Conservation (phyloP, 257 asterid species). For the Hygrophila difformis region DNA sequence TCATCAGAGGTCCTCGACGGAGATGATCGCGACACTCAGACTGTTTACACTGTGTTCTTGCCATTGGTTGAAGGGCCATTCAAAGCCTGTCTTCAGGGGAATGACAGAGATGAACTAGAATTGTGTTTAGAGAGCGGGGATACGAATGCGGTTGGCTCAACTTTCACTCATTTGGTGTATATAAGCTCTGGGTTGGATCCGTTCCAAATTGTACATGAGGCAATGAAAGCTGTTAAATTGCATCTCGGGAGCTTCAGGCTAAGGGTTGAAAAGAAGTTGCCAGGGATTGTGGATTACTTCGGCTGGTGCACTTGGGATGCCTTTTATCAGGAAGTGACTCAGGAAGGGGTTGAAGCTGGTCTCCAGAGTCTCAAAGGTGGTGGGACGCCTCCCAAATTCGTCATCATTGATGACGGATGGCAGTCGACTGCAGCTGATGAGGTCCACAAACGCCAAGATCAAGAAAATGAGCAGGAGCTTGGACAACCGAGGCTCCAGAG, state of each 20-base stretch:
- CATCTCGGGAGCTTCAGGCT: slow-evolving; percentile 55
- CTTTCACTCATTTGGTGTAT: slow-evolving; percentile 50
- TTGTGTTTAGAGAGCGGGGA: slow-evolving; percentile 79
- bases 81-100: slow-evolving; percentile 67
- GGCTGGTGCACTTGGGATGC: slow-evolving; percentile 67
- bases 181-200: slow-evolving; percentile 64
- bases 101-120: slow-evolving; percentile 45
- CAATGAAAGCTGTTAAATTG: slow-evolving; percentile 38
- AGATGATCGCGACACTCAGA: slow-evolving; percentile 25
- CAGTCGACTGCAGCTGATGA: slow-evolving; percentile 52
- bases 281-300: slow-evolving; percentile 58
- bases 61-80: slow-evolving; percentile 75
- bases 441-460: not conserved
- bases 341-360: slow-evolving; percentile 73
- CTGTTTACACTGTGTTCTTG: slow-evolving; percentile 51
- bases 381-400: slow-evolving; percentile 35
- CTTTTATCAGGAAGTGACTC: slow-evolving; percentile 52
- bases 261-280: slow-evolving; percentile 63
- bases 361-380: slow-evolving; percentile 55
- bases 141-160: slow-evolving; percentile 18
- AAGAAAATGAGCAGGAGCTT: slow-evolving; percentile 18
- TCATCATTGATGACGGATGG: slow-evolving; percentile 63
- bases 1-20: slow-evolving; percentile 38
- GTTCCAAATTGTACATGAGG: slow-evolving; percentile 45
- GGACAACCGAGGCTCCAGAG: slow-evolving; percentile 37